phyloP scores from a whole-genome alignment of 2,329 filamentous ascomycete species.

The Pyricularia grisea region DNA sequence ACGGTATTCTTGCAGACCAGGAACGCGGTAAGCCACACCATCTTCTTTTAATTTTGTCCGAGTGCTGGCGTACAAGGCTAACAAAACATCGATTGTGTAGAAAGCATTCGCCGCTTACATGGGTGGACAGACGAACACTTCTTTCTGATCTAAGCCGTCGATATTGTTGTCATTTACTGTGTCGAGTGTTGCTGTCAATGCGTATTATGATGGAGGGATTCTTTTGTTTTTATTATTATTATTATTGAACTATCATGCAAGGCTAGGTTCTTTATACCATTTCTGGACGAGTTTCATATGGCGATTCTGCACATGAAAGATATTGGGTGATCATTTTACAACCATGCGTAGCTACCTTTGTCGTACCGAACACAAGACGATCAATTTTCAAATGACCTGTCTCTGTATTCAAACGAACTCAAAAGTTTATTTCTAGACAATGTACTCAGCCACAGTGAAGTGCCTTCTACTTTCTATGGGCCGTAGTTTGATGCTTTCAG shows the following conservation, averaged over 20 bases:
- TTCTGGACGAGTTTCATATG: not conserved
- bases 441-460: too few relatives aligned
- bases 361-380: too few relatives aligned
- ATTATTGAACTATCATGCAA: not conserved
- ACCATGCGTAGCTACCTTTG: not conserved
- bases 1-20: slow-evolving; percentile 89
- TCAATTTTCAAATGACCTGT: too few relatives aligned
- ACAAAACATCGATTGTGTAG: slow-evolving; percentile 18
- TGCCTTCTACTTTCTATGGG: too few relatives aligned
- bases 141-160: not conserved
- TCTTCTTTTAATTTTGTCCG: slow-evolving; percentile 2
- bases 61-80: slow-evolving; percentile 3
- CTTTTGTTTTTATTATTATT: not conserved
- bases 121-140: slow-evolving; percentile 31
- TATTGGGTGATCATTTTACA: not conserved
- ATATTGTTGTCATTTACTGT: not conserved
- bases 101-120: slow-evolving; percentile 44
- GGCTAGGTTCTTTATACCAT: not conserved
- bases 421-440: too few relatives aligned
- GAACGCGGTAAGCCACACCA: slow-evolving; percentile 52
- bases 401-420: too few relatives aligned
- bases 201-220: not conserved
- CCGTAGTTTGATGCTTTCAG: not conserved
- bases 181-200: not conserved
- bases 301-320: not conserved